These are phyloP conservation scores for Metschnikowia borealis DNA, from an alignment of 805 yeast genomes.

Conservation along the genomic window DNA sequence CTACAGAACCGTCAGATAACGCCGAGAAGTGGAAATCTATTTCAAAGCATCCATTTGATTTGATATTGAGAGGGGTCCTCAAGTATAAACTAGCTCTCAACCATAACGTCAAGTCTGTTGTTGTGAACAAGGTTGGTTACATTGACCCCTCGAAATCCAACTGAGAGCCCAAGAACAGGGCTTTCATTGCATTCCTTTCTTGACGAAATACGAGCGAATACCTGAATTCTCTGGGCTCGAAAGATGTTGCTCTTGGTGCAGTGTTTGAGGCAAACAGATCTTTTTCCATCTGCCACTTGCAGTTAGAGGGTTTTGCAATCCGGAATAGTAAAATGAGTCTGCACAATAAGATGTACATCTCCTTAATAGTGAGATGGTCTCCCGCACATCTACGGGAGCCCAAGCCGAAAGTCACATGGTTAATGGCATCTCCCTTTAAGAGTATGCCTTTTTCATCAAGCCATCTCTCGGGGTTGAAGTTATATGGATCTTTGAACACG, in stretches of 20 bases:
- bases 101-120: constrained; percentile 48
- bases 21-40: constrained; percentile 68
- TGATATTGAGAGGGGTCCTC: constrained; percentile 78
- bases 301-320: constrained; percentile 39
- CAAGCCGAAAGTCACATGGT: constrained; percentile 60
- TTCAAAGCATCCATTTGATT: constrained; percentile 76
- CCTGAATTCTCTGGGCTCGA: constrained; percentile 51
- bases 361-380: constrained; percentile 56
- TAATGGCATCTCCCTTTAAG: constrained; percentile 9
- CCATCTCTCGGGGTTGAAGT: constrained; percentile 54
- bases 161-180: constrained; percentile 1
- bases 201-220: constrained; percentile 17
- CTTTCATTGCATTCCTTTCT: neutral
- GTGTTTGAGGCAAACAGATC: constrained; percentile 51
- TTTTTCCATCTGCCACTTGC: constrained; percentile 32
- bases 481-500: constrained; percentile 40
- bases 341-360: constrained; percentile 55
- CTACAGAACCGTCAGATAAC: constrained; percentile 29
- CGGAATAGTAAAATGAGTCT: constrained; percentile 51
- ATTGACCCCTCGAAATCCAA: constrained; percentile 45
- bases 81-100: constrained; percentile 69
- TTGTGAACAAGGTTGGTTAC: constrained; percentile 53
- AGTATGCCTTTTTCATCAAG: constrained; percentile 26
- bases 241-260: constrained; percentile 55
- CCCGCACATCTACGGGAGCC: constrained; percentile 78